Base-by-base conservation (phyloP, 164 flowering plant species). In the Amborella trichopoda region DNA sequence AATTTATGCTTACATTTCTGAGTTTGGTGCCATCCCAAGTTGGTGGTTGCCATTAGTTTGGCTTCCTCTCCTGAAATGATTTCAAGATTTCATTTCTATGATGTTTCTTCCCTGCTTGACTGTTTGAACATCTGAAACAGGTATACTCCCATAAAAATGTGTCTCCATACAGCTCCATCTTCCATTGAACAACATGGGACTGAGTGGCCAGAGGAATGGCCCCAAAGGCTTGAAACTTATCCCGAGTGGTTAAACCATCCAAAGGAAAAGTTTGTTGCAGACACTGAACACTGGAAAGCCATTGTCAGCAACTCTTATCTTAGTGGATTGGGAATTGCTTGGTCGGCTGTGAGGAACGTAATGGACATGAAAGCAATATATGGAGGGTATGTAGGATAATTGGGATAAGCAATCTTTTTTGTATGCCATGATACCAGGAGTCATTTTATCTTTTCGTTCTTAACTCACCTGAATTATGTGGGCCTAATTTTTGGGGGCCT, bases 201-300 rank as follows among this genome's bases (percentile, higher is more conserved):
- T 39, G 96, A 87, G 54, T 91, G 99, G 99, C 99, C 96, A 19
- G 90, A 73, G 46, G 95, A 84, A 60, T 91, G 99, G 99, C 99
- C 99, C 16, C 73, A 77, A 59, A 75, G 99, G 64, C 95, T 91
- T 52, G 71, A 78, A 48, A 68, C 68, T 16, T 80, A 64, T 56
- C 95, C 95, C 9, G 96, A 91, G 4, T 91, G 99, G 99, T 40
- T 82, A 56, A 61, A 42, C 28, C 54, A 77, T 50, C 34, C 21
- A 5, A 77, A 67, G 67, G 94, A 77, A 32, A 82, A 69, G 33
- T 26, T 78, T 59, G 50, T 55, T 52, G 74, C 83, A 10, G 95
- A 91, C 49, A 62, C 75, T 25, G 68, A 60, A 25, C 95, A 72
- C 74, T 87, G 99, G 99, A 78, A 72, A 61, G 72, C 77, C 52